Base-by-base conservation (phyloP, 805 yeast genomes). In the Candida corydali region DNA sequence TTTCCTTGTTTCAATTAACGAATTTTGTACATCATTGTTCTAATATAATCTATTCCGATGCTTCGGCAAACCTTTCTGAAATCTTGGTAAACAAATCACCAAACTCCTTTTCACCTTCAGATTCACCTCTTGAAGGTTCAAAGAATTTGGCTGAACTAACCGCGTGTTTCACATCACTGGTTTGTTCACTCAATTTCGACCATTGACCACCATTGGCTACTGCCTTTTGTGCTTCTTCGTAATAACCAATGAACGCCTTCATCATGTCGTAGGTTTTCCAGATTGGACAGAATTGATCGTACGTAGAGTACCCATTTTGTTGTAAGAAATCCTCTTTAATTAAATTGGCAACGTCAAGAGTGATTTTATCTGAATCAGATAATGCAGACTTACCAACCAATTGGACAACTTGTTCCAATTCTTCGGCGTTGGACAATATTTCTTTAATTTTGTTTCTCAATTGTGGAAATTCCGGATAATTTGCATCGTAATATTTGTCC, bases 251-350 rank as follows among this genome's bases (percentile, higher is more conserved):
- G 55, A 93, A 93, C 8, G 89, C 82, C 65, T 85, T 88, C 98
- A 93, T 89, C 98, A 93, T 93, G 61, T 86, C 93, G 52, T 78
- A 83, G 32, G 99, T 93, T 75, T 93, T 93, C 98, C 98, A 93
- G 57, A 93, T 86, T 49, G 99, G 99, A 70, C 99, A 93, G 84
- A 88, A 93, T 26, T 95, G 96, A 67, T 93, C 99, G 61, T 93
- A 93, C 29, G 95, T 72, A 32, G 98, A 93, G 71, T 93, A 93
- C 70, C 99, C 99, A 69, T 93, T 93, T 73, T 93, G 99, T 71
- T 93, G 99, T 62, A 93, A 75, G 81, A 93, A 93, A 68, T 93
- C 98, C 65, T 93, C 98, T 67, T 93, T 93, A 65, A 93, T 82
- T 61, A 93, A 76, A 19, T 75, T 73, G 17, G 98, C 80, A 39